A percentile compares a stretch with the other conserved stretches of the same genome.
These are phyloP conservation scores for Aurifilum marmelostoma DNA, from an alignment of 2,329 filamentous ascomycete genomes.

Conservation along the genomic window DNA sequence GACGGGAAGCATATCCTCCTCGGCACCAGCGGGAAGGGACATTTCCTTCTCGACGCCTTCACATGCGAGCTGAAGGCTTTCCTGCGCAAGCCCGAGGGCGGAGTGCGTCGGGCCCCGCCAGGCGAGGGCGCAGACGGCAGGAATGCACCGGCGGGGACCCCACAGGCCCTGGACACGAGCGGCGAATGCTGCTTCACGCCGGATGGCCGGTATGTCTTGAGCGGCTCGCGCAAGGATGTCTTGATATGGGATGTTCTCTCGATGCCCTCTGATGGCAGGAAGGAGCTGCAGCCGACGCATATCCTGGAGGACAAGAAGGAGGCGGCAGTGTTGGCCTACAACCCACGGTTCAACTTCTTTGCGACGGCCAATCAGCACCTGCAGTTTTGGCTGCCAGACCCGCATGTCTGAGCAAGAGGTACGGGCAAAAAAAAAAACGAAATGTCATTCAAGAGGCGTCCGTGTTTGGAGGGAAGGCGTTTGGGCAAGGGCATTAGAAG, in stretches of 20 bases:
- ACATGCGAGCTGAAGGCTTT: slow-evolving; percentile 78
- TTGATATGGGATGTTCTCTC: slow-evolving; percentile 83
- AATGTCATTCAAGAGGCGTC: background rate
- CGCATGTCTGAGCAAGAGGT: slow-evolving; percentile 48
- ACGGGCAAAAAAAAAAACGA: background rate
- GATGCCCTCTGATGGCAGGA: slow-evolving; percentile 54
- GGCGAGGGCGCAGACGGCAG: slow-evolving; percentile 51
- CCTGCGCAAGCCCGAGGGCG: slow-evolving; percentile 61
- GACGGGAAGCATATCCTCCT: slow-evolving; percentile 87
- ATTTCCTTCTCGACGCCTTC: slow-evolving; percentile 94
- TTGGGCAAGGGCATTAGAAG: slow-evolving; percentile 18
- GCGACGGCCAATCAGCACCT: slow-evolving; percentile 87
- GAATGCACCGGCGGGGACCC: slow-evolving; percentile 35
- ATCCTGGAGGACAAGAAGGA: slow-evolving; percentile 69
- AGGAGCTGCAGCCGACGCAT: slow-evolving; percentile 64
- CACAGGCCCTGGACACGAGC: slow-evolving; percentile 55
- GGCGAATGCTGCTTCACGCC: slow-evolving; percentile 88
- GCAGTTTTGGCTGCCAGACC: slow-evolving; percentile 77
- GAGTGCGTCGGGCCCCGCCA: slow-evolving; percentile 54
- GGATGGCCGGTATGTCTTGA: slow-evolving; percentile 86
- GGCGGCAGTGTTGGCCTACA: slow-evolving; percentile 80
- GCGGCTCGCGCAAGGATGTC: slow-evolving; percentile 74
- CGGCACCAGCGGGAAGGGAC: slow-evolving; percentile 80
- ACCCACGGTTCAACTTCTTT: slow-evolving; percentile 89
- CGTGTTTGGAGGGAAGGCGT: slow-evolving; percentile 21